Percentiles rank a stretch among this genome's conserved stretches.
These are phyloP conservation scores for Pythium aristosporum DNA, from an alignment of 352 stramenopile species.

Conservation along the genomic window DNA sequence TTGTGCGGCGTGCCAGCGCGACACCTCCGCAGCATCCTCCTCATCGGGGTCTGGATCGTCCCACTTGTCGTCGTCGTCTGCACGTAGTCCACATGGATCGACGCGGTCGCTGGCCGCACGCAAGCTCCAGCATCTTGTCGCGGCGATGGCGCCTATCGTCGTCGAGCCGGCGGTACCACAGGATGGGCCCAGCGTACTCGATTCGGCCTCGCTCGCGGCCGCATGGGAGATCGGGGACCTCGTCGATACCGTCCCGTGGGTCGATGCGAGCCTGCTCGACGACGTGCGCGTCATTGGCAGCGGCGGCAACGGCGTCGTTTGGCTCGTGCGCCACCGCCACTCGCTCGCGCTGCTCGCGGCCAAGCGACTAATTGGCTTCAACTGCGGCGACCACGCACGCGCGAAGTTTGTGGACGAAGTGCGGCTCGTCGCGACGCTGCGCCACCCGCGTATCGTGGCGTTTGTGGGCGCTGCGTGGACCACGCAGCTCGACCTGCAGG, in stretches of 20 bases:
- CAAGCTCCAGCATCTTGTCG: conserved; percentile 2
- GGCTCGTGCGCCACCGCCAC: conserved; percentile 8
- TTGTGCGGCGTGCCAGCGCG: neutral
- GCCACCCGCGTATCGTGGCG: conserved; percentile 19
- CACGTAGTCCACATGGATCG: neutral
- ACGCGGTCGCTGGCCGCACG: conserved; percentile 2
- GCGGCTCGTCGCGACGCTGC: conserved; percentile 16
- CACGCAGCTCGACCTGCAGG: neutral
- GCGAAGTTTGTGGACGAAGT: conserved; percentile 24
- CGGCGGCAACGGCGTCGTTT: conserved; percentile 18
- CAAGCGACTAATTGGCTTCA: conserved; percentile 3
- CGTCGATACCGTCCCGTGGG: neutral
- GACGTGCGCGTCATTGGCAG: conserved; percentile 16
- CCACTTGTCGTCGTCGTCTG: neutral
- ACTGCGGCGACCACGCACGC: neutral
- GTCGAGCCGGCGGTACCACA: neutral
- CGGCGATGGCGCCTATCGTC: neutral
- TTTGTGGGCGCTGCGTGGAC: conserved; percentile 27
- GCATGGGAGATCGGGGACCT: conserved; percentile 4
- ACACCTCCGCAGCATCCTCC: neutral
- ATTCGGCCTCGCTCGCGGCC: neutral
- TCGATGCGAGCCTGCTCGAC: conserved; percentile 1
- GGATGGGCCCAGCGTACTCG: too few species aligned
- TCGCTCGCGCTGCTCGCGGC: neutral
- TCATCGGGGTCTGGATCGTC: neutral